Conservation (phyloP, 805 yeast species). For the Nakazawaea peltata region DNA sequence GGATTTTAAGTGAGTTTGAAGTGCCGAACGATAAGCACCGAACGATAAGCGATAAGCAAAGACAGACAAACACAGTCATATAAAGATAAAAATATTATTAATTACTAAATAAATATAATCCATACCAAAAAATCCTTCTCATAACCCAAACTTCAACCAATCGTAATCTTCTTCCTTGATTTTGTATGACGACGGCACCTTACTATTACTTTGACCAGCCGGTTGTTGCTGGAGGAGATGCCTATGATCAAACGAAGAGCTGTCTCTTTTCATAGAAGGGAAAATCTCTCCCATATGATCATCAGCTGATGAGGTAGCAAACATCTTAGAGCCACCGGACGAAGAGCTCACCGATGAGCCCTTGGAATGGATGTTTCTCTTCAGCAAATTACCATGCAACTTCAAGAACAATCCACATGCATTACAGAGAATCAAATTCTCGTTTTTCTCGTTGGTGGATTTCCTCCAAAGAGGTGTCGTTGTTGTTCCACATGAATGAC, state of each 20-base stretch:
- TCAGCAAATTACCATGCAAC: conserved; percentile 62
- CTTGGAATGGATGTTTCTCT: background rate
- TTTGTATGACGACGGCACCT: no score
- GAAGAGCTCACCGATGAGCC: background rate
- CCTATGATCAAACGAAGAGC: no score
- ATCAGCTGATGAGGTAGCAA: background rate
- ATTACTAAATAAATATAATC: no score
- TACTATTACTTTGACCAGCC: no score
- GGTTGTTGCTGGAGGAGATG: background rate
- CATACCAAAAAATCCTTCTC: background rate
- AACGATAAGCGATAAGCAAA: no score
- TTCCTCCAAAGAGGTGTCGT: conserved; percentile 95
- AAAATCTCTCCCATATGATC: conserved; percentile 11
- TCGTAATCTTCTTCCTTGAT: conserved; percentile 24
- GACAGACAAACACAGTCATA: no score
- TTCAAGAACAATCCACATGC: conserved; percentile 90
- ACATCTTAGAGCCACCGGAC: background rate
- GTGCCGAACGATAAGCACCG: no score
- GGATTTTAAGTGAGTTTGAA: no score
- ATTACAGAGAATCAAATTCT: conserved; percentile 79
- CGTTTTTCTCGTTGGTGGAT: conserved; percentile 44
- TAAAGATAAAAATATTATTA: no score
- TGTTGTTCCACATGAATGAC: conserved; percentile 85
- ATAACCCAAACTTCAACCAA: conserved; percentile 27
- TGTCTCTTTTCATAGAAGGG: no score